phyloP scores from a whole-genome alignment of 192 early-diverging fungal genomes.

The Gamsiella multidivaricata region DNA sequence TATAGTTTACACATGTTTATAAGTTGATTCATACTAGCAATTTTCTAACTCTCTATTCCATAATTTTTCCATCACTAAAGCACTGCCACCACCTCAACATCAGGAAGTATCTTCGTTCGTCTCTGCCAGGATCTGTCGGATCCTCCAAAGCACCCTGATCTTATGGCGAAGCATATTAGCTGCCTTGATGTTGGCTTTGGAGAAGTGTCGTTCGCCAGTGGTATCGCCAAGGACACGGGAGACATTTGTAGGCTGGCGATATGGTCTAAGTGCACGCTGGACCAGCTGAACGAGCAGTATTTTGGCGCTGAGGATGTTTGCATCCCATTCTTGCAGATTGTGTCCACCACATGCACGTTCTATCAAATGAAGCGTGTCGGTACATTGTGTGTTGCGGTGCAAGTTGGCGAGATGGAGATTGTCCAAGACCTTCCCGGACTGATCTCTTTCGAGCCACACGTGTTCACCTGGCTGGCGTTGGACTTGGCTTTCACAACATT shows the following conservation, averaged over 20 bases:
- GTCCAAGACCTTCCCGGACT: not conserved
- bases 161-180: not conserved
- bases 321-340: not conserved
- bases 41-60: not conserved
- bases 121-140: not conserved
- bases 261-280: slow-evolving; percentile 5
- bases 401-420: not conserved
- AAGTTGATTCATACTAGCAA: not conserved
- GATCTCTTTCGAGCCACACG: not conserved
- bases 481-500: not conserved
- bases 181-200: not conserved
- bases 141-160: not conserved
- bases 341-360: not conserved
- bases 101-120: not conserved
- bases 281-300: not conserved
- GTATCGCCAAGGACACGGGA: not conserved
- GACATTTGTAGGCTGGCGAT: not conserved
- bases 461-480: not conserved
- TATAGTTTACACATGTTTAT: not conserved
- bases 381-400: slow-evolving; percentile 1
- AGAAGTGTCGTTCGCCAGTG: not conserved
- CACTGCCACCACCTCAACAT: slow-evolving; percentile 1
- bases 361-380: not conserved
- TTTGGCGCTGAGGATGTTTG: not conserved
- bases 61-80: not conserved